Evolutionary conservation across 1,284 basidiomycete species (phyloP).

Genomic region (Puccinia triticina): DNA sequence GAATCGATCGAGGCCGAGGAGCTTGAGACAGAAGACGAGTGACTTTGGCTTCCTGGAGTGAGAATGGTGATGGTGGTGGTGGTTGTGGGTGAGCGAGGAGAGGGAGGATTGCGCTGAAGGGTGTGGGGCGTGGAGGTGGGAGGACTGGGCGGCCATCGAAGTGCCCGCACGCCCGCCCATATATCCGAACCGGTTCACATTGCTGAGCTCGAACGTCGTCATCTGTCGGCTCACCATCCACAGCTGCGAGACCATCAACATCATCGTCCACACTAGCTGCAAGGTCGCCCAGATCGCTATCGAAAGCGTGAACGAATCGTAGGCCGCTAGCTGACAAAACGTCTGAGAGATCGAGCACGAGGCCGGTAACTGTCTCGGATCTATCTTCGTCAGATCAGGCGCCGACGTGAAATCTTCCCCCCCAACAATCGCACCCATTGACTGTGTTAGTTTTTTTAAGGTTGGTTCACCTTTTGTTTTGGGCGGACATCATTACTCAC

Average conservation of each 20-base stretch:
- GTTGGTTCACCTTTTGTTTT: not conserved
- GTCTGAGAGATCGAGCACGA: conserved; percentile 73
- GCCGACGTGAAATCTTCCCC: conserved; percentile 60
- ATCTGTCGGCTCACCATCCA: conserved; percentile 93
- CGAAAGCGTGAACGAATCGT: conserved; percentile 81
- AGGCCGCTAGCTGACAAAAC: conserved; percentile 62
- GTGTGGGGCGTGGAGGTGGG: conserved; percentile 42
- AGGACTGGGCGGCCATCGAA: conserved; percentile 31
- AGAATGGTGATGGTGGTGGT: conserved; percentile 4
- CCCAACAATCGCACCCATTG: conserved; percentile 59
- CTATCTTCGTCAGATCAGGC: conserved; percentile 61
- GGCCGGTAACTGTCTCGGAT: conserved; percentile 66
- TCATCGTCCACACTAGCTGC: conserved; percentile 87
- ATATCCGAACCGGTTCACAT: conserved; percentile 90
- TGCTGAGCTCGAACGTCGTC: conserved; percentile 94
- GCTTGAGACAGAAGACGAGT: conserved; percentile 74
- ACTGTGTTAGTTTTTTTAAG: conserved; percentile 51
- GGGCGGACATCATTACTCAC: conserved; percentile 64
- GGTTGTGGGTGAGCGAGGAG: not conserved
- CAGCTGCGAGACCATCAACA: conserved; percentile 80
- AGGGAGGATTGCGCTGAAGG: conserved; percentile 39
- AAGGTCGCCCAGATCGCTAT: conserved; percentile 82
- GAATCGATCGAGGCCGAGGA: conserved; percentile 89
- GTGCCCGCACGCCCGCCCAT: conserved; percentile 73
- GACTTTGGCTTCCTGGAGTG: conserved; percentile 10